Base-by-base conservation (phyloP, 2,329 filamentous ascomycete species). In the Fusarium fujikuroi region DNA sequence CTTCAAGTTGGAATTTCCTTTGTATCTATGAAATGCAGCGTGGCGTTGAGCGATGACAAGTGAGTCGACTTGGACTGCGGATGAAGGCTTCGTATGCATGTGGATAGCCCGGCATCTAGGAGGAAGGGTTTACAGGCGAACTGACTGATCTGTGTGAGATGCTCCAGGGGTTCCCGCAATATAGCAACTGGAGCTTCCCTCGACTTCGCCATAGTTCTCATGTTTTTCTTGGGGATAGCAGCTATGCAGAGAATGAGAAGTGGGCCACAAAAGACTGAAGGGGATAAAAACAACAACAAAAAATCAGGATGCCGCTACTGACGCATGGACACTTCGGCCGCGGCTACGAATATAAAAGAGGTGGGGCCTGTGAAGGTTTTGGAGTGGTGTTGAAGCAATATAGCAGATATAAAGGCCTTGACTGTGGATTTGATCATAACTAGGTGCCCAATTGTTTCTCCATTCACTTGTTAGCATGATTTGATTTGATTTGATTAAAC, bases 1-100 rank as follows among this genome's bases (percentile, higher is more conserved):
- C 28, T 63, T 63, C 28, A 49, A 66, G 64, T 66, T 59, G 39
- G 47, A 62, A 70, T 74, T 74, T 75, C 64, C 54, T 76, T 76
- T 78, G 75, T 78, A 66, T 71, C 66, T 75, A 75, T 62, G 70
- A 69, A 72, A 71, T 76, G 76, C 53, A 78, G 76, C 76, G 73
- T 70, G 76, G 76, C 76, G 76, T 78, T 75, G 69, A 76, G 63
- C 63, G 66, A 73, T 72, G 72, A 73, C 70, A 69, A 63, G 59
- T 69, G 59, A 63, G 73, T 63, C 63, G 58, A 74, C 72, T 62
- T 72, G 67, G 66, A 63, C 47, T 66, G 67, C 58, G 65, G 39
- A 60, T 62, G 60, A 47, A 56, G 57, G 68, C 56, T 50, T 74
- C 59, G 53, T 61, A 74, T 60, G 52, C 56, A 61, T 70, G 42